Conservation (phyloP, 2,329 filamentous ascomycete species). For the Alternaria ventricosa region DNA sequence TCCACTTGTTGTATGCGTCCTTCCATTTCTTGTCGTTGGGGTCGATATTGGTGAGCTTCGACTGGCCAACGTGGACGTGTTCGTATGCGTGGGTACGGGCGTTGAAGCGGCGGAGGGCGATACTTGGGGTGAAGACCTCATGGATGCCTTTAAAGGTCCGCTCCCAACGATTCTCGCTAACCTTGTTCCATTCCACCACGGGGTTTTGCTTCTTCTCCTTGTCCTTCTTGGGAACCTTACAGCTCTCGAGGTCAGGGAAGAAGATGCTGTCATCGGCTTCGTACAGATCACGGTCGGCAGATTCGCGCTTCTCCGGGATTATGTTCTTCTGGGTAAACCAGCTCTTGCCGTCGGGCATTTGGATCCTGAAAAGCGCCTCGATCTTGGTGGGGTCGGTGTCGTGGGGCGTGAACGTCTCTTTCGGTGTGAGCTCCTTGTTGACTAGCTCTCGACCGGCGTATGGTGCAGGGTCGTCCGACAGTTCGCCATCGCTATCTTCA, state of each 20-base stretch:
- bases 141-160: neutral
- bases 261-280: neutral
- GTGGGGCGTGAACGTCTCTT: slow-evolving; percentile 2
- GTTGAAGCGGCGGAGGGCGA: slow-evolving; percentile 5
- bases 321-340: slow-evolving; percentile 1
- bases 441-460: neutral
- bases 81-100: slow-evolving; percentile 3
- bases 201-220: neutral
- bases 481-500: neutral
- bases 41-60: neutral
- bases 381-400: neutral
- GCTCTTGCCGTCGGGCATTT: neutral
- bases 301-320: neutral
- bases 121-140: neutral
- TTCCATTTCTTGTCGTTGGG: slow-evolving; percentile 6
- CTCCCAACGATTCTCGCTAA: neutral
- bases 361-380: neutral
- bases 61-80: neutral
- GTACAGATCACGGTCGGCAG: neutral
- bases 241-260: neutral
- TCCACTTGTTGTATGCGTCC: slow-evolving; percentile 8
- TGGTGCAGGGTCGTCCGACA: slow-evolving; percentile 3
- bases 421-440: neutral
- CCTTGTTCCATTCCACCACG: neutral
- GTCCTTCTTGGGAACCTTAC: neutral